Evolutionary conservation across 1,284 basidiomycete genomes (phyloP), one percentile per base, ranked within the genome.

Genomic region (Trametes sp.): DNA sequence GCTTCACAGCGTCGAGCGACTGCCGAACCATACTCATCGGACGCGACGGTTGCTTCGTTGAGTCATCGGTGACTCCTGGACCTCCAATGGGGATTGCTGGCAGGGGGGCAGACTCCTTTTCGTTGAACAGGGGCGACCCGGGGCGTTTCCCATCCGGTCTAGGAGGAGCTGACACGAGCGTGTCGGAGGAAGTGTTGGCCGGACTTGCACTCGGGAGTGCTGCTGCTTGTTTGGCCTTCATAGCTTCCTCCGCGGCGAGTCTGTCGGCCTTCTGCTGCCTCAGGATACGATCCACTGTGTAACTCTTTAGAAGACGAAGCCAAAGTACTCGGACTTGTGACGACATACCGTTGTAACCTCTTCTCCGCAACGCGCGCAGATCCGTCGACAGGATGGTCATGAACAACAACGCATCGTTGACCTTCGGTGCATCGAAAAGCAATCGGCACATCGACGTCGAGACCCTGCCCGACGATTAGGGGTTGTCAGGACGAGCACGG

Each of bases 361-460:
- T 84, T 59, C 96, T 83, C 74, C 90, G 92, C 58, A 99, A 79
- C 1, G 93, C 89, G 65, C 87, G 85, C 49, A 98, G 79, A 62
- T 96, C 93, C 0, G 96, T 98, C 0, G 94, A 94, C 13, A 99
- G 83, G 50, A 99, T 94, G 0, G 95, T 97, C 87, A 94, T 94
- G 71, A 98, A 92, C 14, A 98, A 76, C 9, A 98, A 78, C 0
- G 91, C 86, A 72, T 98, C 95, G 69, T 94, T 93, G 9, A 87
- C 85, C 72, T 91, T 91, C 3, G 87, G 87, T 2, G 85, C 83
- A 54, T 89, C 85, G 64, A 97, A 91, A 23, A 97, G 76, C 4
- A 92, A 74, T 9, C 87, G 86, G 74, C 92, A 94, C 33, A 98
- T 79, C 0, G 91, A 89, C 0, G 87, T 88, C 0, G 95, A 90